Base-by-base conservation (phyloP, 768 basidiomycete genomes). In the Lactarius sp. region DNA sequence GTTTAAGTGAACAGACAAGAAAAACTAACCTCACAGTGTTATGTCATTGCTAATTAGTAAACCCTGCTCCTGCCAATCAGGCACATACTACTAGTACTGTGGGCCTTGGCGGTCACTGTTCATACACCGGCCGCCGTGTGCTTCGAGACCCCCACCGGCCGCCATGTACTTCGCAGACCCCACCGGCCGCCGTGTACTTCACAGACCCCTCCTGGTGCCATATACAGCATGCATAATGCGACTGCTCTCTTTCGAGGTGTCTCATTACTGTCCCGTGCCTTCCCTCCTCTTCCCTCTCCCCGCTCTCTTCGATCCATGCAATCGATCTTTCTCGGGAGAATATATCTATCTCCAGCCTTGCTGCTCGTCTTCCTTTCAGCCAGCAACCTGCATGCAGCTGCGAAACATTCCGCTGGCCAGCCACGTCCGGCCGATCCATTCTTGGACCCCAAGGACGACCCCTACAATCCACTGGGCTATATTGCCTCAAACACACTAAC, bases 401-500 rank as follows among this genome's bases (percentile, higher is more conserved):
- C 53, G 36, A 60, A 14, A 44, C 27, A 12, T 16, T n/a, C 36
- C 6, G 20, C 13, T 4, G 27, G 13, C 12, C 31, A 4, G 31
- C 39, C 51, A 33, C 42, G 7, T 16, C 52, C 46, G 5, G 68
- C 74, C 13, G 71, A 83, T 66, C 80, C 81, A 22, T 81, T 77
- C 65, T 69, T 71, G 6, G 80, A 84, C 70, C 85, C 83, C 0
- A 76, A 75, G 68, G 46, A 83, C 69, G 83, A 86, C 66, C 78
- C 75, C 0, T 77, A 77, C 69, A 85, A 85, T 63, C 79, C 80
- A 4, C 71, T 86, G 20, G 76, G 75, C 61, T 86, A 85, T 68
- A 86, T 86, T 55, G 75, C 81, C 4, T 81, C 78, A 42, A 81
- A 86, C 70, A 73, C 77, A 3, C 69, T 82, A 42, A 84, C 84